Conservation (phyloP, 1,139 yeast species). For the Pichia cactophila region DNA sequence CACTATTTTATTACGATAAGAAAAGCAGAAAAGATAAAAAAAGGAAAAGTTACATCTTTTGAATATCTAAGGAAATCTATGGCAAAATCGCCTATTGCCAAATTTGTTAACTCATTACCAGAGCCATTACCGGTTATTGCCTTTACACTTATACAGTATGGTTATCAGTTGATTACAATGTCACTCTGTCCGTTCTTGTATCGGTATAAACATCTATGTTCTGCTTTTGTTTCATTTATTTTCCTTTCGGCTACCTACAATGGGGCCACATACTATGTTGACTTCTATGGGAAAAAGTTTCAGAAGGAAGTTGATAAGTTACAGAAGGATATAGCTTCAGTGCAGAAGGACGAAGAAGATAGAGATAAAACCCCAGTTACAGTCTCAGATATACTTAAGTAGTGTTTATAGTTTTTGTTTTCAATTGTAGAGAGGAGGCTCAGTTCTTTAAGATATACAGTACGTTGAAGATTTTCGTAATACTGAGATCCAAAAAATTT, state of each 20-base stretch:
- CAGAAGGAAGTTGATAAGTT: constrained; percentile 74
- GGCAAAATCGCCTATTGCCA: constrained; percentile 59
- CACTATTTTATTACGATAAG: constrained; percentile 87
- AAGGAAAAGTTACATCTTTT: constrained; percentile 84
- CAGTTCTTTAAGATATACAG: neutral
- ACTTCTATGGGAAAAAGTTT: constrained; percentile 79
- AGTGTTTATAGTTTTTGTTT: neutral
- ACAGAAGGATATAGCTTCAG: constrained; percentile 55
- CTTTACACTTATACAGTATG: constrained; percentile 79
- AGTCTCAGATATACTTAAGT: neutral
- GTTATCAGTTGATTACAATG: constrained; percentile 87
- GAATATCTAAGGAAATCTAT: constrained; percentile 72
- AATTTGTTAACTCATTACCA: constrained; percentile 73
- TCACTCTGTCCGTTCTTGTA: constrained; percentile 83
- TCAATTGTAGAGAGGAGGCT: neutral
- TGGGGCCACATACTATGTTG: constrained; percentile 92
- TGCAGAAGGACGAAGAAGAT: constrained; percentile 30
- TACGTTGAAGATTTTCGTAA: no score
- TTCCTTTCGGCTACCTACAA: constrained; percentile 78
- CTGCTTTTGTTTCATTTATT: constrained; percentile 59
- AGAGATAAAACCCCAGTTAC: neutral
- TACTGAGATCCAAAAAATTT: neutral
- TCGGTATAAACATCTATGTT: constrained; percentile 57
- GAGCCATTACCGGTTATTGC: constrained; percentile 79
- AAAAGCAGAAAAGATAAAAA: constrained; percentile 69